Percentiles rank a stretch among this genome's conserved stretches.
These are phyloP conservation scores for Casuarina equisetifolia DNA, from an alignment of 306 rosid genomes.

Conservation along the genomic window DNA sequence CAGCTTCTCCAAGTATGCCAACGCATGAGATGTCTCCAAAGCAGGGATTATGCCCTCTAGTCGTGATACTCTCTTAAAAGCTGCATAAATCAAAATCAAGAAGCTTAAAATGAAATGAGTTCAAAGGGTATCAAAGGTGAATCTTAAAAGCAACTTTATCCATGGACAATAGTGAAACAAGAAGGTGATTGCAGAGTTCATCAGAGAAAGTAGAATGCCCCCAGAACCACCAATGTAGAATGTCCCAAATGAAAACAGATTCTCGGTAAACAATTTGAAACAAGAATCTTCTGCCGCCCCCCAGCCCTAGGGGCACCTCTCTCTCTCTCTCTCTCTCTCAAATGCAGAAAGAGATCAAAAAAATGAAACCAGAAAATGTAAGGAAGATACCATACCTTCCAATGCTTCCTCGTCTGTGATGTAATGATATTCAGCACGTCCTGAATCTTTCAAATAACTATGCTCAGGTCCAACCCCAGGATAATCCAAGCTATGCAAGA, in stretches of 20 bases:
- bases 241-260: neutral
- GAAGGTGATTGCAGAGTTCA: too few species aligned
- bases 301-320: neutral
- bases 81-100: conserved; percentile 40
- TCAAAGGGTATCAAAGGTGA: neutral
- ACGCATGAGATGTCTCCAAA: conserved; percentile 91
- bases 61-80: conserved; percentile 75
- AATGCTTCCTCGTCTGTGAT: conserved; percentile 91
- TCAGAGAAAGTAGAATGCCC: too few species aligned
- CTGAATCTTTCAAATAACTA: conserved; percentile 78
- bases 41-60: conserved; percentile 98
- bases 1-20: conserved; percentile 79
- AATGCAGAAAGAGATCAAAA: neutral
- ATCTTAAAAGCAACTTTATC: conserved; percentile 11
- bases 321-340: too few species aligned
- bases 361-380: neutral
- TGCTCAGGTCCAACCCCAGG: conserved; percentile 99
- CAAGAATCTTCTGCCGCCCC: neutral
- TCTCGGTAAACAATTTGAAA: neutral
- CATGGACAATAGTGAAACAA: neutral
- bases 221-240: neutral
- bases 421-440: conserved; percentile 84
- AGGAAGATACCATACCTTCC: conserved; percentile 59
- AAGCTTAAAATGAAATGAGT: neutral
- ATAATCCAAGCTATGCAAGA: conserved; percentile 78